phyloP scores from a whole-genome alignment of 2,329 filamentous ascomycete species.

The Nigrospora osmanthi region DNA sequence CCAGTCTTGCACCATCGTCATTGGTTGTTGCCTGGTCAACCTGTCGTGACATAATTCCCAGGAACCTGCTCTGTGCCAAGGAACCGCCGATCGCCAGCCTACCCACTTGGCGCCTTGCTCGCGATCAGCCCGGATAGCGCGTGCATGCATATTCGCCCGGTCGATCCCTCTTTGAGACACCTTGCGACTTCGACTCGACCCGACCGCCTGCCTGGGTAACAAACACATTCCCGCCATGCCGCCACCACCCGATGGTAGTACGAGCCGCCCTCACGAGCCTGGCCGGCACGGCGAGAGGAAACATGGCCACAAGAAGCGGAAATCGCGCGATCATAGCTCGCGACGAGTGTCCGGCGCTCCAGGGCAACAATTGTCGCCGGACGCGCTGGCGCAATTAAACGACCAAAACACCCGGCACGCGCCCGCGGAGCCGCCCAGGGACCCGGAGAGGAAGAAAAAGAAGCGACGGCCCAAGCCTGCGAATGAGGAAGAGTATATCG shows the following conservation, averaged over 20 bases:
- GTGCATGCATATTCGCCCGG: neutral
- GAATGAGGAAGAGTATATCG: constrained; percentile 9
- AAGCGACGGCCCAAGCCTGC: constrained; percentile 17
- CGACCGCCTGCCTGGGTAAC: no score
- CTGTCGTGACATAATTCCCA: neutral
- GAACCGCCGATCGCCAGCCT: no score
- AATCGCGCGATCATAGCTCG: constrained; percentile 21
- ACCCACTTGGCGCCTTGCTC: no score
- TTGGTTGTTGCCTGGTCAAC: neutral
- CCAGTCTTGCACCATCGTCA: neutral
- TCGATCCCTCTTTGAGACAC: no score
- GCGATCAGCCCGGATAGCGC: no score
- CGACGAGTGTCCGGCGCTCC: constrained; percentile 16
- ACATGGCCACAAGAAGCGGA: constrained; percentile 26
- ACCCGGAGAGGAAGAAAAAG: constrained; percentile 29
- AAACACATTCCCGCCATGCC: no score
- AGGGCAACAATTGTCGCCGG: constrained; percentile 29
- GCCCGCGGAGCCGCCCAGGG: constrained; percentile 29
- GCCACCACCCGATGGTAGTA: constrained; percentile 19
- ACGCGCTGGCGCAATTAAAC: constrained; percentile 60
- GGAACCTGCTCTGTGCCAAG: no score
- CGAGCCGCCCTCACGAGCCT: constrained; percentile 16
- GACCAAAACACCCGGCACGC: constrained; percentile 42
- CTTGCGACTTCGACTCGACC: no score
- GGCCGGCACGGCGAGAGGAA: constrained; percentile 18